Evolutionary conservation across 2,329 filamentous ascomycete species (phyloP).

Genomic region (Ceratocystis huliohia): DNA sequence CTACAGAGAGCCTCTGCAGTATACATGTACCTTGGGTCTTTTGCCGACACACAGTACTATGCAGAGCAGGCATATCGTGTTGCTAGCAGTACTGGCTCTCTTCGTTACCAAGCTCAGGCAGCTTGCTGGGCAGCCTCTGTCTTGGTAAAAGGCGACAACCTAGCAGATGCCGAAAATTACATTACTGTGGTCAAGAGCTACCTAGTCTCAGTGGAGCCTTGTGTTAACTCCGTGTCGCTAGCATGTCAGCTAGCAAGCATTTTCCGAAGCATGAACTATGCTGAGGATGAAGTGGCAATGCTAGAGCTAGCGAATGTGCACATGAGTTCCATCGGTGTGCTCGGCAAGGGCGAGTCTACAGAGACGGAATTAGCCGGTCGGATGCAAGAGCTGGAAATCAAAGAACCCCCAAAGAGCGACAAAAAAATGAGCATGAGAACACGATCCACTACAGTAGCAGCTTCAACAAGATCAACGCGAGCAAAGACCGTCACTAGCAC

Average conservation of each 20-base stretch:
- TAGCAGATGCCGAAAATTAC: constrained; percentile 16
- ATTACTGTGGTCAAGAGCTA: constrained; percentile 16
- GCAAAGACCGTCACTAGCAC: constrained; percentile 20
- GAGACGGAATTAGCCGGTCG: constrained; percentile 24
- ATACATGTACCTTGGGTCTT: constrained; percentile 74
- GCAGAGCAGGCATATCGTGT: constrained; percentile 72
- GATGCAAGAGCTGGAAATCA: constrained; percentile 29
- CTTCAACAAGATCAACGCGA: constrained; percentile 21
- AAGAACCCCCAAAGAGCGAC: constrained; percentile 21
- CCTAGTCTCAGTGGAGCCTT: constrained; percentile 7
- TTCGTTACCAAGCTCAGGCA: constrained; percentile 43
- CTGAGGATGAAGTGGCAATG: constrained; percentile 33
- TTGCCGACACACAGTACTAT: constrained; percentile 79
- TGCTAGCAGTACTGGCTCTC: constrained; percentile 53
- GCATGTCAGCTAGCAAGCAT: constrained; percentile 45
- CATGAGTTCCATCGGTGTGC: constrained; percentile 25
- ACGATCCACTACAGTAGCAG: constrained; percentile 23
- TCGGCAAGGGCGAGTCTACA: background rate
- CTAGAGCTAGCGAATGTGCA: constrained; percentile 39
- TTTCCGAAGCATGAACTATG: constrained; percentile 38
- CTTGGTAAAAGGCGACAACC: constrained; percentile 41
- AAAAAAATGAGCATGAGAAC: constrained; percentile 5
- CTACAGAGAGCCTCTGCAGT: constrained; percentile 62
- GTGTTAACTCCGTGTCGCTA: constrained; percentile 26
- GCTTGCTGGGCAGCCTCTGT: constrained; percentile 43